Base-by-base conservation (phyloP, 768 basidiomycete species). In the Austroboletus eburneus region DNA sequence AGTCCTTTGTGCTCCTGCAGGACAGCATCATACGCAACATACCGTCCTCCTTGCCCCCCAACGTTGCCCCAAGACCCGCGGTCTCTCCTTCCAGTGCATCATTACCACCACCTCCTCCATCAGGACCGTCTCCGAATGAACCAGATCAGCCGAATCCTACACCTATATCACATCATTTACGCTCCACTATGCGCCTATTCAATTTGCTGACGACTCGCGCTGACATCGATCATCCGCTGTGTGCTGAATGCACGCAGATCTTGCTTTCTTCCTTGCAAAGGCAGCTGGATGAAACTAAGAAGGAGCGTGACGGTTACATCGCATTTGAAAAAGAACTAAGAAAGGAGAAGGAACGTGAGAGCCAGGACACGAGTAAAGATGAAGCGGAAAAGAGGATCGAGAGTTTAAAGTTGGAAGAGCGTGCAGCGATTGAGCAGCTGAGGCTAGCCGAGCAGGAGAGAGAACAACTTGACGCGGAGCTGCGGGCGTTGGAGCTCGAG, bases 171-270 rank as follows among this genome's bases (percentile, higher is more conserved):
- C 81, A 86, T 65, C 85, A 87, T 58, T 70, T 91, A 48, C 81
- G 83, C 46, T 87, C 87, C 29, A 83, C 85, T 39, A 75, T 77
- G 50, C 80, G 81, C 17, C 73, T 92, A 32, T 85, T 89, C 63
- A 87, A 86, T 62, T 64, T 90, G 24, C 73, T 91, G 36, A 87
- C 88, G 12, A 78, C 83, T 46, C 75, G 83, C 35, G 83, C 85
- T 43, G 85, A 87, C 25, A 79, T 94, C 36, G 91, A 93, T 63
- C 93, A 97, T 62, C 96, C 96, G 5, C 75, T 99, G 8, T 99
- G 96, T 65, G 81, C 87, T 0, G 95, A 98, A 59, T 99, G 96
- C 66, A 91, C 93, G 3, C 84, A 88, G 57, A 77, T 86, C 39
- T 69, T 98, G 27, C 77, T 94, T 24, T 73, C 73, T 2, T 80